Conservation (phyloP, 1,284 basidiomycete genomes). For the Malassezia equina region DNA sequence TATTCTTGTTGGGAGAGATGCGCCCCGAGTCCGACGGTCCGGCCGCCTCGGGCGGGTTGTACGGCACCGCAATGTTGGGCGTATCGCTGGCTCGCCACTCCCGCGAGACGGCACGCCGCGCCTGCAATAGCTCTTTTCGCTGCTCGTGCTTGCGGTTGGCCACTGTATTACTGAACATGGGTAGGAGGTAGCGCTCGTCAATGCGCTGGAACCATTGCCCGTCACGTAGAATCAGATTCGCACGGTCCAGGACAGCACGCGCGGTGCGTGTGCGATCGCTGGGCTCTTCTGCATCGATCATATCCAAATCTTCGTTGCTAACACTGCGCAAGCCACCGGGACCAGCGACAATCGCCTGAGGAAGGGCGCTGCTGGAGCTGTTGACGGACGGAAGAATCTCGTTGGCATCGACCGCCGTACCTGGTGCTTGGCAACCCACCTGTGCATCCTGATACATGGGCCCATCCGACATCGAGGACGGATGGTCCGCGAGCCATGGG, state of each 20-base stretch:
- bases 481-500: not conserved
- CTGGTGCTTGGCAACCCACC: not conserved
- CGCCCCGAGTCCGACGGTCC: not conserved
- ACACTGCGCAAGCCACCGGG: slow-evolving; percentile 13
- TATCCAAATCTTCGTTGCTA: slow-evolving; percentile 9
- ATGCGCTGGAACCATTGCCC: slow-evolving; percentile 90
- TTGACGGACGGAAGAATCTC: not conserved
- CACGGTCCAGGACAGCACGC: slow-evolving; percentile 32
- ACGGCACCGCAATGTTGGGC: slow-evolving; percentile 1
- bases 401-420: not conserved
- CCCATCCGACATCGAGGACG: not conserved
- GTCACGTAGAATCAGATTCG: slow-evolving; percentile 50
- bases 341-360: slow-evolving; percentile 13
- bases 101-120: slow-evolving; percentile 3
- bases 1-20: slow-evolving; percentile 1
- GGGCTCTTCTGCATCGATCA: not conserved
- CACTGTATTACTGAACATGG: slow-evolving; percentile 73
- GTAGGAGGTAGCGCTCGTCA: slow-evolving; percentile 86
- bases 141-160: slow-evolving; percentile 49
- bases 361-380: not conserved
- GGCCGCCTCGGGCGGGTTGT: not conserved
- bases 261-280: not conserved
- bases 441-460: not conserved
- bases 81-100: not conserved
- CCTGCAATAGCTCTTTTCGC: slow-evolving; percentile 18